phyloP scores from a whole-genome alignment of 176 grass and related monocot genomes.

The Cenchrus purpureus region DNA sequence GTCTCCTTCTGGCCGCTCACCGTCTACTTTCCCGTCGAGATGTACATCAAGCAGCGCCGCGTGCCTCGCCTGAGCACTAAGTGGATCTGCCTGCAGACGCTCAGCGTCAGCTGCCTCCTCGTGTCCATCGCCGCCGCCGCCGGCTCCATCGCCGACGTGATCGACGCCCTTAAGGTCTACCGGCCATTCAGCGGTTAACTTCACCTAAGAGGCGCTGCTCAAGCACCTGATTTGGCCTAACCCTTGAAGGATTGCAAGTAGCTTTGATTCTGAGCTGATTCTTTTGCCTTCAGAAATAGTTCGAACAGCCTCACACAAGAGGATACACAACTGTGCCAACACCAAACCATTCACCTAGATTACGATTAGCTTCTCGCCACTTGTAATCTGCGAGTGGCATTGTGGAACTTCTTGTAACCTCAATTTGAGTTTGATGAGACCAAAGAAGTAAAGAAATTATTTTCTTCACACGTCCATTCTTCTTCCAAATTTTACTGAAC shows the following conservation, averaged over 20 bases:
- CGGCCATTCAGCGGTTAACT: slow-evolving; percentile 44
- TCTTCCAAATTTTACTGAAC: no score
- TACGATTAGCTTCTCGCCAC: no score
- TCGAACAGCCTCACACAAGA: no score
- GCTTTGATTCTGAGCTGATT: no score
- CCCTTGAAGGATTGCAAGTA: no score
- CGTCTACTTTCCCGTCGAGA: slow-evolving; percentile 75
- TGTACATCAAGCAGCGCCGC: slow-evolving; percentile 68
- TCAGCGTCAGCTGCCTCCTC: slow-evolving; percentile 39
- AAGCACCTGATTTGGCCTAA: no score
- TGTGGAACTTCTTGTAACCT: neutral
- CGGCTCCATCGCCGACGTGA: slow-evolving; percentile 58
- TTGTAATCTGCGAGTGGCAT: no score
- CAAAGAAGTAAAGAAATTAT: neutral
- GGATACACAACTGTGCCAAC: no score
- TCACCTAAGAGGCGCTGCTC: no score
- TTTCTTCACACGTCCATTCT: neutral
- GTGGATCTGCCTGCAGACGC: slow-evolving; percentile 51
- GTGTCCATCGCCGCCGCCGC: slow-evolving; percentile 52
- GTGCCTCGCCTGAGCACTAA: slow-evolving; percentile 29
- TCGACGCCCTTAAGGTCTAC: slow-evolving; percentile 58
- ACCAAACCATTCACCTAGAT: no score
- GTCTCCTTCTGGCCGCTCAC: slow-evolving; percentile 79
- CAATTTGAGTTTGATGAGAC: neutral
- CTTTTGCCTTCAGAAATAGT: no score